These are phyloP conservation scores for Pseudogymnoascus sp. DNA, from an alignment of 2,329 filamentous ascomycete species.

Conservation along the genomic window DNA sequence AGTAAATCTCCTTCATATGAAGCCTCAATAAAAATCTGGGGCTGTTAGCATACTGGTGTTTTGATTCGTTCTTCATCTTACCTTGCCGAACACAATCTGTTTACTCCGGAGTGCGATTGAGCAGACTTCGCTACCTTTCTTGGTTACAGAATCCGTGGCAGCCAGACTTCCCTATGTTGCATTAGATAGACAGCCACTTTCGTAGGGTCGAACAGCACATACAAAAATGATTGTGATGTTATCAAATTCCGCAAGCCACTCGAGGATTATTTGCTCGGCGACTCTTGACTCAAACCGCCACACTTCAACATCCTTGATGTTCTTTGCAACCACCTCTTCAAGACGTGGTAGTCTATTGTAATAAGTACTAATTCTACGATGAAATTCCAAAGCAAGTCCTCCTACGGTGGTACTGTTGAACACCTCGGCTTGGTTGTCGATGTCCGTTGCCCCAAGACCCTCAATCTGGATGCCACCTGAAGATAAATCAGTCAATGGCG, in stretches of 20 bases:
- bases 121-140: not conserved
- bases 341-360: not conserved
- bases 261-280: not conserved
- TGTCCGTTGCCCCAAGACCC: constrained; percentile 19
- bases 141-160: not conserved
- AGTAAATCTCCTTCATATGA: not conserved
- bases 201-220: not conserved
- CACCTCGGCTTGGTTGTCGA: constrained; percentile 17
- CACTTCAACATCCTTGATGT: not conserved
- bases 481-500: not conserved
- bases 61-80: not conserved
- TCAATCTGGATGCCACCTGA: constrained; percentile 17
- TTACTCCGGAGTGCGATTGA: not conserved
- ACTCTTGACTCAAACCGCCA: not conserved
- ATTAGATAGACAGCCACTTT: not conserved
- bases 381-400: constrained; percentile 17
- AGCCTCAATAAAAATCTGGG: not conserved
- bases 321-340: not conserved
- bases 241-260: not conserved
- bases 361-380: constrained; percentile 10
- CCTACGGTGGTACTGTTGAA: constrained; percentile 15
- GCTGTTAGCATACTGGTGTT: not conserved
- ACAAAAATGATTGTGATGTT: not conserved
- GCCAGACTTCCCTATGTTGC: not conserved
- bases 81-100: not conserved